Base-by-base conservation (phyloP, 306 rosid species). In the Castanea sativa region DNA sequence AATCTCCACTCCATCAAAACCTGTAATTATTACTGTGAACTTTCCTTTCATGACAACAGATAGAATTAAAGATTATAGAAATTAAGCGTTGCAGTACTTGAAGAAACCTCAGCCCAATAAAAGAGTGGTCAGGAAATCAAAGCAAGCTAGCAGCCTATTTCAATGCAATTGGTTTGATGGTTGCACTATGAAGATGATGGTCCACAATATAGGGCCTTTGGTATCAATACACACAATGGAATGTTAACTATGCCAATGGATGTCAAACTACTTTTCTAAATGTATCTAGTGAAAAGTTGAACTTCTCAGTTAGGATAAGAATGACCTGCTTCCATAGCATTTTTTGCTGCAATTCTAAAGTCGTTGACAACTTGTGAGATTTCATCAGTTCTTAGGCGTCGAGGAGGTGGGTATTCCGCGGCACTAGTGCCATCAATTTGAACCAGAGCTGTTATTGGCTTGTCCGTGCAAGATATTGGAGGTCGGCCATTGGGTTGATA, bases 1-100 rank as follows among this genome's bases (percentile, higher is more conserved):
- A 25, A 85, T 71, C 84, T 88, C 91, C 25, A 88, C 89, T 55
- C 89, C 91, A 53, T 88, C 91, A 79, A 88, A 88, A 8, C 89
- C 89, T 83, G 43, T n/a, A 64, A 9, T 1, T 63, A 13, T n/a
- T 12, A 12, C 5, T 10, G n/a, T 73, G 11, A 57, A 43, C 12
- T n/a, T 4, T 21, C 30, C 2, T n/a, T 18, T 14, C 20, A 38
- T 38, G 43, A 38, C 38, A 38, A 38, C 10, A 38, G 43, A 38
- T 38, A 38, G 43, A 38, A 38, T 38, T 38, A 38, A 38, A 6
- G 43, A 38, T 38, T 38, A 38, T 38, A 38, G 43, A 38, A 38
- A 38, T 38, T 55, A 6, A 15, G 27, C n/a, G 4, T 16, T 56
- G n/a, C 61, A 1, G 61, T 38, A 38, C 43, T 56, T 7, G 9